Base-by-base conservation (phyloP, 352 stramenopile species). In the Phytophthora chlamydospora region DNA sequence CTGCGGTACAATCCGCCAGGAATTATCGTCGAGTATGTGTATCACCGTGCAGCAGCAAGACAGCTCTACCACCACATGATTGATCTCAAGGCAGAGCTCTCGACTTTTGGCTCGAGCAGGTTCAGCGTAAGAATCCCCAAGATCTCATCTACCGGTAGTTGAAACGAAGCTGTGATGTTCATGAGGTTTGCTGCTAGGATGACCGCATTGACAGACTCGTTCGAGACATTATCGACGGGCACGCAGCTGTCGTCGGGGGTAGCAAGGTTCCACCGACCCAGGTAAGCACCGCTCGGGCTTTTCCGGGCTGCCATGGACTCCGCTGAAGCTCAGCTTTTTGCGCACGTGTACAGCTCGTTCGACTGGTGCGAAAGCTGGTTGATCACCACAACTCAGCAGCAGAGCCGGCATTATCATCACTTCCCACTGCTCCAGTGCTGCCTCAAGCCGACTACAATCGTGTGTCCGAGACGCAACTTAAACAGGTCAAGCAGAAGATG, bases 371-470 rank as follows among this genome's bases (percentile, higher is more conserved):
- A 27, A 83, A 73, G 40, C 59, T 90, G 2, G 54, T 63, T 10
- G 66, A 73, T 29, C 60, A 74, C 16, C 54, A 45, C 12, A 45
- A 6, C 11, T 5, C 24, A 33, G 2, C 39, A 32, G 29, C 33
- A 49, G 41, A 49, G 13, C 11, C 60, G 21, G 9, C 52, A 10
- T 21, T 29, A 42, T 4, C 62, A 12, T 43, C 55, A 40, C 38
- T 49, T 11, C 35, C 39, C 2, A 4, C 51, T 16, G 46, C 44
- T 1, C 31, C 59, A 29, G 38, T 45, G 8, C 52, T 93, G 16
- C 83, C 83, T 1, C 72, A 87, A 11, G 83, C 83, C 1, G 83
- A 93, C 62, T 93, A 93, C 73, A 93, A 93, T 36, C 74, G 73
- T 39, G 83, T 93, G 34, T 91, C 83, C 6, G 83, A 90, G 49